Evolutionary conservation across 2,329 filamentous ascomycete genomes (phyloP), one percentile per base, ranked within the genome.

Genomic region (Fusarium verticillioides): DNA sequence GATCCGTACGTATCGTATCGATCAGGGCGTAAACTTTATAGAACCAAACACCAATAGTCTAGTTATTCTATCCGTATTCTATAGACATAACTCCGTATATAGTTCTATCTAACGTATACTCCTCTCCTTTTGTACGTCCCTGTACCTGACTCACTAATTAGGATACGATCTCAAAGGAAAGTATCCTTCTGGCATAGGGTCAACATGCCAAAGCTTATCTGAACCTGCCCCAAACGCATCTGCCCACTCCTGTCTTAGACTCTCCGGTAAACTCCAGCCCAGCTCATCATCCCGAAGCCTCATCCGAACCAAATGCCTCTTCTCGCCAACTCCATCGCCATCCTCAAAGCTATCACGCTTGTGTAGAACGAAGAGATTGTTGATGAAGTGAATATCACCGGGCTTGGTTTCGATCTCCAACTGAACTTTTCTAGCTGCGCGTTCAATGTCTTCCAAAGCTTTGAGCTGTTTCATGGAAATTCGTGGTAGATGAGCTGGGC

Each of bases 321-420:
- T 19, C 7, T 42, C 37, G 0, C 18, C 30, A 23, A 26, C 7
- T 1, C 10, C 11, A 16, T 43, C 47, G 7, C 30, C 53, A 34
- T 62, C 13, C 59, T 10, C 18, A 3, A 62, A 62, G 26, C 23
- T 30, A 16, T 62, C 50, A 5, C 89, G 87, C 37, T 88, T 85
- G 76, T 92, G 90, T 21, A 92, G 81, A 19, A 91, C 78, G 9
- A 87, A 84, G 43, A 91, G 82, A 79, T 91, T 91, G 83, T 91
- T 91, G 81, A 91, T 87, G 78, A 91, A 90, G 75, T 90, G 88
- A 69, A 92, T 86, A 75, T 91, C 89, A 28, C 89, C 89, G 4
- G 34, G 34, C 4, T 18, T 0, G 87, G 82, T 65, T 85, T 82
- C 1, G 87, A 91, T 87, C 67, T 88, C 85, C 32, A 90, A 79